Base-by-base conservation (phyloP, 1,139 yeast genomes). In the Zygotorulaspora mrakii region DNA sequence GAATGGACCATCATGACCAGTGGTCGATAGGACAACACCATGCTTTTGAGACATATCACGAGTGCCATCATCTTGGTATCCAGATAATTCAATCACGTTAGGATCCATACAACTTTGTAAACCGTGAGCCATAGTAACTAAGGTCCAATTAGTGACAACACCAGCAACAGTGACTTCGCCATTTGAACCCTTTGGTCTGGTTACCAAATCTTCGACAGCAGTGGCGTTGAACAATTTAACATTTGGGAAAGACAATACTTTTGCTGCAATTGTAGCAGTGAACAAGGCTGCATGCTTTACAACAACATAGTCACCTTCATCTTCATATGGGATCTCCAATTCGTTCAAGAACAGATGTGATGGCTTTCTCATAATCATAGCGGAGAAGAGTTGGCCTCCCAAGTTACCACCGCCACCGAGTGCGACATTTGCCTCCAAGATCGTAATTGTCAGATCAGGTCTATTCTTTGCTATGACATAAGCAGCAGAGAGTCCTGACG, bases 81-180 rank as follows among this genome's bases (percentile, higher is more conserved):
- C 64, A 27, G 60, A 40, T 41, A 60, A 47, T 38, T 60, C 64
- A 68, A 82, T 80, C 45, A 87, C 82, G 67, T 82, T 82, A 42
- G 91, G 91, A 58, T 82, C 91, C 91, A 82, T 82, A 64, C 91
- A 82, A 11, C 83, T 77, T 62, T 82, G 89, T 46, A 78, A 77
- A 59, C 79, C 85, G 57, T 82, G 91, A 62, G 82, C 81, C 72
- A 80, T 71, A 8, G 88, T 71, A 24, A 82, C 89, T 54, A 82
- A 68, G 16, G 89, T 82, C 89, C 89, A 82, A 69, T 82, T 82
- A 57, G 88, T 82, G 30, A 82, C 91, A 20, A 82, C 89, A 59
- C 89, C 91, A 17, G 87, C 84, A 47, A 81, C 75, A 53, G 83
- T 70, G 42, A 81, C 66, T 47, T 76, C 74, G 31, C 83, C 84